phyloP scores from a whole-genome alignment of 345 rosid genomes.

The Cardamine chenopodiifolia region DNA sequence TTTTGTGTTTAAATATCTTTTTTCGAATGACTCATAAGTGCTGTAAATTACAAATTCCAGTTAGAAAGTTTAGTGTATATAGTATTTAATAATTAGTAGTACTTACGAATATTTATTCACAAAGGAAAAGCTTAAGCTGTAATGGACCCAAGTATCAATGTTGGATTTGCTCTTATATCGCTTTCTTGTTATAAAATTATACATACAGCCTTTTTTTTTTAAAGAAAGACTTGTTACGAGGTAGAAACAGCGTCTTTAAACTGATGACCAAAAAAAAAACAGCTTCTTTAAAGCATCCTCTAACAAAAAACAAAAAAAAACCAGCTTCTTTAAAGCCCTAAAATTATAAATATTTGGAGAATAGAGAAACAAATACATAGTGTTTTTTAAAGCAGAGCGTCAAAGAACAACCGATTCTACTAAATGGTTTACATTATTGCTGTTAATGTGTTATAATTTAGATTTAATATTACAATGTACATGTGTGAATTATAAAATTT shows the following conservation, averaged over 20 bases:
- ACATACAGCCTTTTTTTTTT: neutral
- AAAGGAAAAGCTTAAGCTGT: constrained; percentile 32
- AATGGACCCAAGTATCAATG: constrained; percentile 38
- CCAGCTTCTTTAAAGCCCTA: too few relatives aligned
- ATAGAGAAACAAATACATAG: too few relatives aligned
- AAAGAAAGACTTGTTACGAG: neutral
- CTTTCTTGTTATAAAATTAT: constrained; percentile 5
- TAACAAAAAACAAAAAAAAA: too few relatives aligned
- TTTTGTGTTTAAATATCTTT: neutral
- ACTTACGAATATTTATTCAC: neutral
- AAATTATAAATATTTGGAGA: neutral
- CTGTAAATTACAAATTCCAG: neutral
- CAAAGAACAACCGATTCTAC: neutral
- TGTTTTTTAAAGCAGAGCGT: neutral
- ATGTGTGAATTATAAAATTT: neutral
- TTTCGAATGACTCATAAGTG: neutral
- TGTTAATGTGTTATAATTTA: too few relatives aligned
- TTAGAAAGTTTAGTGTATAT: too few relatives aligned
- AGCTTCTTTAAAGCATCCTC: neutral
- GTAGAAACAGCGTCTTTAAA: too few relatives aligned
- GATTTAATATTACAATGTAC: neutral
- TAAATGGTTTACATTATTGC: neutral
- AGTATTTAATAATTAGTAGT: neutral
- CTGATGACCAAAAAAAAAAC: too few relatives aligned
- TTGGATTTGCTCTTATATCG: constrained; percentile 28